Conservation (phyloP, 257 asterid genomes). For the Solanum virginianum region DNA sequence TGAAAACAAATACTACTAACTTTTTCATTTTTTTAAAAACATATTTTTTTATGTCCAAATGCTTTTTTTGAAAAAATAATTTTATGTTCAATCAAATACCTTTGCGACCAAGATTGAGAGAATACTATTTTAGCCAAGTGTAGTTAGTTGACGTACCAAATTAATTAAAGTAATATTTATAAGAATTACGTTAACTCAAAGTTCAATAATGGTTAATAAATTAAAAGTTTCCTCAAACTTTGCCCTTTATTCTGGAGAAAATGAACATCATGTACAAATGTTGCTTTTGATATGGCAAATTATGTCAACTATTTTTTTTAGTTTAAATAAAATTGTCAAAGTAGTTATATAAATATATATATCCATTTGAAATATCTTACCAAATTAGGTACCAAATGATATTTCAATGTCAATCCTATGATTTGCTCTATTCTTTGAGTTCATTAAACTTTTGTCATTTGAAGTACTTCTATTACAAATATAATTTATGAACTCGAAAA, state of each 20-base stretch:
- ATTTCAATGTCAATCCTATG: background rate
- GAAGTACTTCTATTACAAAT: background rate
- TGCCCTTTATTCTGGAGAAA: background rate
- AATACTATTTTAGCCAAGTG: background rate
- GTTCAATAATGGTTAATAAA: background rate
- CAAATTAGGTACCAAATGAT: background rate
- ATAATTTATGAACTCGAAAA: background rate
- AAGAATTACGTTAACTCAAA: background rate
- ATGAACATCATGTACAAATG: background rate
- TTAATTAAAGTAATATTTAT: background rate
- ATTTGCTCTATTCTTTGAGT: background rate
- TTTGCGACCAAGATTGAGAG: fast-evolving
- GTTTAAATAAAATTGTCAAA: background rate
- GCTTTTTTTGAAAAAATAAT: too few species aligned
- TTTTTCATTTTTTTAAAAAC: background rate
- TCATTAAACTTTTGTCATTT: background rate
- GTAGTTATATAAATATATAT: background rate
- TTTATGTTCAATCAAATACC: background rate
- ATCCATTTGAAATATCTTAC: background rate
- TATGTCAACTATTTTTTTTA: background rate
- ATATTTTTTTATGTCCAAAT: background rate
- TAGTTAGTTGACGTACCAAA: background rate
- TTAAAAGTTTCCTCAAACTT: background rate
- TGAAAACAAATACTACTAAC: background rate
- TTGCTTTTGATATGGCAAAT: background rate